Percentiles rank a stretch among this genome's conserved stretches.
These are phyloP conservation scores for Suhomyces panamericanus DNA, from an alignment of 1,139 yeast genomes.

Conservation along the genomic window DNA sequence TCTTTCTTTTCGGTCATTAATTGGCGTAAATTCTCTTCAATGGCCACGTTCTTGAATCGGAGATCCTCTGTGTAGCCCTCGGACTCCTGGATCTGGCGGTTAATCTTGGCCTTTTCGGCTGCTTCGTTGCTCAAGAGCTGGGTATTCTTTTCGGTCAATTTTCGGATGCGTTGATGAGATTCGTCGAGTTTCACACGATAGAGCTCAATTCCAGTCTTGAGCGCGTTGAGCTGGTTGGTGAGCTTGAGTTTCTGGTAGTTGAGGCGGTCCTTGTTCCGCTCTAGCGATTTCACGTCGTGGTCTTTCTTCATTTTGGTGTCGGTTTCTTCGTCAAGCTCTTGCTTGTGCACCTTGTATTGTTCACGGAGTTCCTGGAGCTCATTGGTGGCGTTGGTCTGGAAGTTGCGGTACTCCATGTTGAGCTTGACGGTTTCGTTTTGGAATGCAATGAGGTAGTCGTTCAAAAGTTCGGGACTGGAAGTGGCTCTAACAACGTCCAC, in stretches of 20 bases:
- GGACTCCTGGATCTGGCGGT: conserved; percentile 17
- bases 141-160: conserved; percentile 27
- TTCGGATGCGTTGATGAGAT: conserved; percentile 24
- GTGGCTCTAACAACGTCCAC: conserved; percentile 13
- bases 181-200: conserved; percentile 25
- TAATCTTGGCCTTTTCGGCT: conserved; percentile 24
- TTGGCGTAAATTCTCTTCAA: conserved; percentile 28
- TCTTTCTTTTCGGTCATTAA: conserved; percentile 31
- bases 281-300: conserved; percentile 34
- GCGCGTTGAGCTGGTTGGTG: conserved; percentile 26
- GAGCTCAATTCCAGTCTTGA: conserved; percentile 23
- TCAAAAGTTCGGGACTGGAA: conserved; percentile 19
- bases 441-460: conserved; percentile 25
- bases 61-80: conserved; percentile 15
- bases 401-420: conserved; percentile 27
- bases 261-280: conserved; percentile 32
- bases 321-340: conserved; percentile 35
- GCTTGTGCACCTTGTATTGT: conserved; percentile 23
- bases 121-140: conserved; percentile 23
- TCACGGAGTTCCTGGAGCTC: conserved; percentile 29
- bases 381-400: conserved; percentile 19
- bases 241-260: conserved; percentile 37
- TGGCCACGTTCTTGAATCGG: conserved; percentile 23
- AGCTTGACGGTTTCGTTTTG: conserved; percentile 33
- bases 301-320: conserved; percentile 35